These are phyloP conservation scores for Fusarium sp. DNA, from an alignment of 2,329 filamentous ascomycete genomes.

Conservation along the genomic window DNA sequence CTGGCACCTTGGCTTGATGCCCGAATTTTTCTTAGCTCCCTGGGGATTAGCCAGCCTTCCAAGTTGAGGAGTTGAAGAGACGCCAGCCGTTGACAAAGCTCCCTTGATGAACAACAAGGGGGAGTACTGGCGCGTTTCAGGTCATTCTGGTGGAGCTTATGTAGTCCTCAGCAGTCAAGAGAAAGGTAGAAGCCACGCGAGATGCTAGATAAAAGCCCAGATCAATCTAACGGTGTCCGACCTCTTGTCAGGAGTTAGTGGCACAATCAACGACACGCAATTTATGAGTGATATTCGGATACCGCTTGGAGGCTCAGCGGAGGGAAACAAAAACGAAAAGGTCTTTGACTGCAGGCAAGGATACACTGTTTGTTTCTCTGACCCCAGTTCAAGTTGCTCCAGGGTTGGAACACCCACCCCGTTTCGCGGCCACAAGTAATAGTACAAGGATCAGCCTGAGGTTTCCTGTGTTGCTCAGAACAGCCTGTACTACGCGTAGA, in stretches of 20 bases:
- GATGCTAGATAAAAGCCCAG: neutral
- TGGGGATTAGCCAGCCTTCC: neutral
- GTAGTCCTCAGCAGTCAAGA: neutral
- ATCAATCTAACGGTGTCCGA: neutral
- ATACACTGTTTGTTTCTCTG: conserved; percentile 23
- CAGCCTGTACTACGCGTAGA: neutral
- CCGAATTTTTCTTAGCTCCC: neutral
- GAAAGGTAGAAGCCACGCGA: conserved; percentile 20
- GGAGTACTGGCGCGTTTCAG: conserved; percentile 29
- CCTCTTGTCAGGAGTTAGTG: conserved; percentile 5
- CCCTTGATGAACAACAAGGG: neutral
- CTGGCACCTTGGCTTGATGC: neutral
- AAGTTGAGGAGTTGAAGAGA: neutral
- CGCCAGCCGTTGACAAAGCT: neutral
- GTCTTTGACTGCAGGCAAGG: neutral
- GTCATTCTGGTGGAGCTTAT: neutral
- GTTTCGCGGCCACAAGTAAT: conserved; percentile 18
- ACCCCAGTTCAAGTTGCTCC: conserved; percentile 4
- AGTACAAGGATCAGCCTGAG: conserved; percentile 19
- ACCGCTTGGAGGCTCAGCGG: neutral
- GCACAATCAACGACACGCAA: neutral
- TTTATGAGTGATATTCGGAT: neutral
- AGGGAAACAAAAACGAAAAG: neutral
- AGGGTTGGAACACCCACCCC: conserved; percentile 36
- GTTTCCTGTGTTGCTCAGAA: neutral